Evolutionary conservation across 495 filamentous ascomycete genomes (phyloP).

Genomic region (Durotheca rogersii): DNA sequence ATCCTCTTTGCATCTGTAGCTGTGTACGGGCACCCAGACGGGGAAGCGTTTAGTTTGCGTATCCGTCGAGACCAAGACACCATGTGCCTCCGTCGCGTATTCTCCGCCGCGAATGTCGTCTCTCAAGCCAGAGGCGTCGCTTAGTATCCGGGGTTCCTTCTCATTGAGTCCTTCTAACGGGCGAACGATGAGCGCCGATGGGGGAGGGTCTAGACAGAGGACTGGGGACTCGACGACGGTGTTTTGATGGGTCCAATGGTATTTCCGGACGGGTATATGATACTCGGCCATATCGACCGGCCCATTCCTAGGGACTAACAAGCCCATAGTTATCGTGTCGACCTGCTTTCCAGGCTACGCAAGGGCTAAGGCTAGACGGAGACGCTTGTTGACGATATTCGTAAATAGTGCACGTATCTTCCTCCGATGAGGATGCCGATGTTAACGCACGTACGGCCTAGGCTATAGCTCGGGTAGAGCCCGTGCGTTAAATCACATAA

Average conservation of each 20-base stretch:
- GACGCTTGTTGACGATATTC: too few relatives aligned
- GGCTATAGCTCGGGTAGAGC: neutral
- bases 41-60: constrained; percentile 5
- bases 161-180: constrained; percentile 18
- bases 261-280: constrained; percentile 18
- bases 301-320: too few relatives aligned
- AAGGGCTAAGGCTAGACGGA: too few relatives aligned
- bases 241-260: constrained; percentile 27
- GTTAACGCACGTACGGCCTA: neutral
- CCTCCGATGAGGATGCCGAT: neutral
- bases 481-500: neutral
- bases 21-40: constrained; percentile 24
- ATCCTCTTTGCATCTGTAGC: neutral
- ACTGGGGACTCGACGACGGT: constrained; percentile 18
- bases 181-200: constrained; percentile 9
- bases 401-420: too few relatives aligned
- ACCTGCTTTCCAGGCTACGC: too few relatives aligned
- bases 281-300: constrained; percentile 12
- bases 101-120: constrained; percentile 12
- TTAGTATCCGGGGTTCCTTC: constrained; percentile 22
- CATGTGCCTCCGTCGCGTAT: constrained; percentile 28
- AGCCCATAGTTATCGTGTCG: too few relatives aligned
- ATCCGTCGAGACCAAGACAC: constrained; percentile 31
- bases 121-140: constrained; percentile 3
- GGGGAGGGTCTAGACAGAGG: constrained; percentile 1